phyloP scores from a whole-genome alignment of 2,329 filamentous ascomycete genomes.

The Trichoderma sp. region DNA sequence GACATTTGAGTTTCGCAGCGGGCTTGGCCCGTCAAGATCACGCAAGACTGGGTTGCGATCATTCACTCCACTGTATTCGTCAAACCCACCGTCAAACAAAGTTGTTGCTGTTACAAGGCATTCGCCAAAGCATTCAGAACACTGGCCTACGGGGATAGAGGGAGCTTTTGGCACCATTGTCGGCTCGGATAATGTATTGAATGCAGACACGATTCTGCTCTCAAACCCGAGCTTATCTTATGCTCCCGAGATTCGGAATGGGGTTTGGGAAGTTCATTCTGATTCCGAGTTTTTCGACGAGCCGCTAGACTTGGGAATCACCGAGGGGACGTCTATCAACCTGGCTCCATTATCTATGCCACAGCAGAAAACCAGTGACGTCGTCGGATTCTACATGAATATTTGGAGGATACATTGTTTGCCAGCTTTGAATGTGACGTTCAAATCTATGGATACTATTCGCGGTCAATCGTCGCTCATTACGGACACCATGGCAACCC shows the following conservation, averaged over 20 bases:
- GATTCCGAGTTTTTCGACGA: background rate
- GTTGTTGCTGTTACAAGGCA: background rate
- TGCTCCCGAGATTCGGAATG: background rate
- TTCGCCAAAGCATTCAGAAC: background rate
- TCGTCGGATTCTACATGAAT: background rate
- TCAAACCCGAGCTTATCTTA: background rate
- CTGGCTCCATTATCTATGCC: background rate
- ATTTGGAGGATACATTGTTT: background rate
- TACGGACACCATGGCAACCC: background rate
- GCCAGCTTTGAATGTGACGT: background rate
- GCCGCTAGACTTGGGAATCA: background rate
- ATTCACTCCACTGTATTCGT: background rate
- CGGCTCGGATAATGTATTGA: background rate
- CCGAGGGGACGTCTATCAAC: background rate
- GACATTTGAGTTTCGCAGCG: background rate
- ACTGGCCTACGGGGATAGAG: background rate
- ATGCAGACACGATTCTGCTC: background rate
- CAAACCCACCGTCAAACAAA: background rate
- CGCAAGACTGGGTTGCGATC: background rate
- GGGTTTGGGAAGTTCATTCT: background rate
- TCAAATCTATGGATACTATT: background rate
- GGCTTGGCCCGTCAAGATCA: background rate
- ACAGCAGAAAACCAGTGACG: background rate
- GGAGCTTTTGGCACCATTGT: background rate
- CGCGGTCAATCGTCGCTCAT: background rate